Evolutionary conservation across 805 yeast genomes (phyloP).

Genomic region (Sugiyamaella boreocaroliniensis): DNA sequence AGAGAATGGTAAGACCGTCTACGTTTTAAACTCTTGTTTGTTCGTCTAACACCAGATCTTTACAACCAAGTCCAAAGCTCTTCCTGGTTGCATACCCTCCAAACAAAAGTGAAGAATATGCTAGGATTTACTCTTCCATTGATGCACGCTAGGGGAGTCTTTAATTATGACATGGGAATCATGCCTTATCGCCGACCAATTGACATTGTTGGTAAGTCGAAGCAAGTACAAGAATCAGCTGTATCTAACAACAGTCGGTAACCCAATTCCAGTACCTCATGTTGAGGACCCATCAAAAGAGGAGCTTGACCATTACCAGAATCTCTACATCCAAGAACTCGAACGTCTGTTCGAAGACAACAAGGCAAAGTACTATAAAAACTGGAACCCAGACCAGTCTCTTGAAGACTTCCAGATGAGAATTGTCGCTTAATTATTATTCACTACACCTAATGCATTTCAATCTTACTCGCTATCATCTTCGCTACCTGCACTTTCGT

Average conservation of each 20-base stretch:
- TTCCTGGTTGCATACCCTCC: slow-evolving; percentile 50
- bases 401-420: slow-evolving; percentile 3
- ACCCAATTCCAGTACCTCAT: slow-evolving; percentile 36
- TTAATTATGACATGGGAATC: slow-evolving; percentile 87
- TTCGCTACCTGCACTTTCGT: slow-evolving; percentile 17
- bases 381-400: slow-evolving; percentile 1
- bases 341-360: slow-evolving; percentile 13
- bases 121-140: slow-evolving; percentile 86
- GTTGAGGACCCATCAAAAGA: slow-evolving; percentile 39
- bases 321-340: slow-evolving; percentile 43
- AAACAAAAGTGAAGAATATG: slow-evolving; percentile 60
- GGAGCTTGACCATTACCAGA: slow-evolving; percentile 65
- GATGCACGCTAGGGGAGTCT: slow-evolving; percentile 85
- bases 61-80: slow-evolving; percentile 45
- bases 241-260: slow-evolving; percentile 26
- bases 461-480: slow-evolving; percentile 22
- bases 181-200: slow-evolving; percentile 80
- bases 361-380: slow-evolving; percentile 9
- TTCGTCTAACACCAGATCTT: slow-evolving; percentile 22
- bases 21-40: too few relatives aligned
- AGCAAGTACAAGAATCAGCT: not conserved
- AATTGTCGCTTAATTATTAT: slow-evolving; percentile 14
- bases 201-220: slow-evolving; percentile 45
- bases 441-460: slow-evolving; percentile 1
- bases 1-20: slow-evolving; percentile 43